These are phyloP conservation scores for Diaporthe sp. DNA, from an alignment of 2,329 filamentous ascomycete species.

Conservation along the genomic window DNA sequence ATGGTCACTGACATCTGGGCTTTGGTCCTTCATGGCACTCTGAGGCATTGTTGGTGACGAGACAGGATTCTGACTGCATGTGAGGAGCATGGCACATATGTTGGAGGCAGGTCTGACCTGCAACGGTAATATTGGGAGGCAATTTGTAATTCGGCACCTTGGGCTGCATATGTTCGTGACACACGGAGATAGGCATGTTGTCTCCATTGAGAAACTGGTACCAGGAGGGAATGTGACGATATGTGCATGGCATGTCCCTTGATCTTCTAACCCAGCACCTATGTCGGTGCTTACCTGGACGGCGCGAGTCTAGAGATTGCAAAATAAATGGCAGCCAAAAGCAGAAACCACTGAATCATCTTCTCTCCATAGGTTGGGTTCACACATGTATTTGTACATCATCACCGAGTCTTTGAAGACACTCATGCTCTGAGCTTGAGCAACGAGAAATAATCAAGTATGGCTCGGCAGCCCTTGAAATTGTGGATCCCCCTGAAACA, in stretches of 20 bases:
- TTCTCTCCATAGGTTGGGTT: neutral
- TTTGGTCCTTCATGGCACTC: neutral
- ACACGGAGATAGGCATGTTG: neutral
- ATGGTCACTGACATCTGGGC: neutral
- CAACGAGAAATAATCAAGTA: too few species aligned
- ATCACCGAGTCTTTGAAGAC: too few species aligned
- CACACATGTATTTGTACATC: neutral
- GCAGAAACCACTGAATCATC: neutral
- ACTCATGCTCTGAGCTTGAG: too few species aligned
- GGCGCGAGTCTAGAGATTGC: neutral
- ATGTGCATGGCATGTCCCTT: neutral
- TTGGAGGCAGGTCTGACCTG: neutral
- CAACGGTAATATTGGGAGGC: neutral
- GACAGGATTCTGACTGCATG: neutral
- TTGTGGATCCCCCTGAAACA: too few species aligned
- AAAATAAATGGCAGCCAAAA: neutral
- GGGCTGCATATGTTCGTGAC: neutral
- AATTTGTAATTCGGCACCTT: neutral
- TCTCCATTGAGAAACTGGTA: neutral
- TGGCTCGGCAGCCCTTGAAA: too few species aligned
- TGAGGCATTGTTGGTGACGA: too few species aligned
- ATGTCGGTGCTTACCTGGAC: neutral
- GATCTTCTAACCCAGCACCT: neutral
- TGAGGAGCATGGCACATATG: neutral
- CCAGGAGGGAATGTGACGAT: neutral